phyloP scores from a whole-genome alignment of 2,329 filamentous ascomycete species.

The Aspergillus sclerotialis region DNA sequence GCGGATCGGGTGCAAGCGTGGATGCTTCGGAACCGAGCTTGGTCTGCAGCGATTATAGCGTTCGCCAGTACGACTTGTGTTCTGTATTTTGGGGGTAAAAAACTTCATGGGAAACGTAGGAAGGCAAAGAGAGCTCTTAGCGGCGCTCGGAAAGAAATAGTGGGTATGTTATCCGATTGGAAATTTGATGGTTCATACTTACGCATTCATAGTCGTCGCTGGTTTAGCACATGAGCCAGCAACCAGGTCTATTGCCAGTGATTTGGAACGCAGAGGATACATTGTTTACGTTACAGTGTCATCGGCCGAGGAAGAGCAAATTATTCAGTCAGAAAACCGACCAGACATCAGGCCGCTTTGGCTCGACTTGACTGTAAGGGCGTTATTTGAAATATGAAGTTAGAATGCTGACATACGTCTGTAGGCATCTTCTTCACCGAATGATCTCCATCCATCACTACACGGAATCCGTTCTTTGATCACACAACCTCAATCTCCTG shows the following conservation, averaged over 20 bases:
- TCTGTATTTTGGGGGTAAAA: slow-evolving; percentile 56
- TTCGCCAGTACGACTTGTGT: slow-evolving; percentile 59
- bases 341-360: slow-evolving; percentile 74
- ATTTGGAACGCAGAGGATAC: slow-evolving; percentile 85
- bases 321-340: slow-evolving; percentile 68
- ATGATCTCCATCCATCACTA: slow-evolving; percentile 55
- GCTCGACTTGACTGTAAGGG: slow-evolving; percentile 62
- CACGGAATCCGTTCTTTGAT: slow-evolving; percentile 66
- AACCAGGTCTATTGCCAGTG: slow-evolving; percentile 72
- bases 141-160: slow-evolving; percentile 79
- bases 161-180: slow-evolving; percentile 38
- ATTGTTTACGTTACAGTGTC: slow-evolving; percentile 87
- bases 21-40: slow-evolving; percentile 64
- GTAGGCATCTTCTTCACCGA: slow-evolving; percentile 56
- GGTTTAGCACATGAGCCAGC: slow-evolving; percentile 81
- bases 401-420: slow-evolving; percentile 9
- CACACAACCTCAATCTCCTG: slow-evolving; percentile 66
- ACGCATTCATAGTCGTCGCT: slow-evolving; percentile 59
- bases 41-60: slow-evolving; percentile 64
- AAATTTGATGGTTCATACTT: slow-evolving; percentile 9
- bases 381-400: neutral
- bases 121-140: slow-evolving; percentile 72
- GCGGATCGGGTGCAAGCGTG: slow-evolving; percentile 60
- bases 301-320: slow-evolving; percentile 74
- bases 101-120: slow-evolving; percentile 54